Conservation (phyloP, 768 basidiomycete genomes). For the Sarcomyxa edulis region DNA sequence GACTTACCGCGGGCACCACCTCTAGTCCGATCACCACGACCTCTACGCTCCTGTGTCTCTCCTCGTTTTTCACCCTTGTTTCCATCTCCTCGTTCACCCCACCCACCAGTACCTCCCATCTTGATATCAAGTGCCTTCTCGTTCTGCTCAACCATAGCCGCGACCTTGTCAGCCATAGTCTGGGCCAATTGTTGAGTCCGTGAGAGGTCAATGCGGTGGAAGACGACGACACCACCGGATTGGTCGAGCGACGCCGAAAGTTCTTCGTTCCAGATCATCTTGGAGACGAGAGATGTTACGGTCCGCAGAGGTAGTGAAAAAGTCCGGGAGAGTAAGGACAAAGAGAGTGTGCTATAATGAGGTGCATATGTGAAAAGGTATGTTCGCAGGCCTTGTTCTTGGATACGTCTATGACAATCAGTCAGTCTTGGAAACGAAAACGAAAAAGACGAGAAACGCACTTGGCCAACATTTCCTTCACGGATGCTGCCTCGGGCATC, state of each 20-base stretch:
- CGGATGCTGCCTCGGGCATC: conserved; percentile 82
- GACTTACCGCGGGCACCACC: conserved; percentile 54
- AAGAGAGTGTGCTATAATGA: conserved; percentile 87
- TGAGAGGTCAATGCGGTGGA: conserved; percentile 87
- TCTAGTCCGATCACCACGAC: conserved; percentile 65
- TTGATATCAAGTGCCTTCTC: conserved; percentile 86
- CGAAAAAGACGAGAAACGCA: conserved; percentile 30
- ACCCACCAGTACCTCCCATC: conserved; percentile 60
- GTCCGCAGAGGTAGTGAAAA: conserved; percentile 78
- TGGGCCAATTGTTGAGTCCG: conserved; percentile 89
- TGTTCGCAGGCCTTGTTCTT: conserved; percentile 94
- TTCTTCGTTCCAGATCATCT: conserved; percentile 99
- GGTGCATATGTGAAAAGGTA: conserved; percentile 98
- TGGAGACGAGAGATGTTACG: conserved; percentile 89
- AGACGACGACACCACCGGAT: conserved; percentile 83
- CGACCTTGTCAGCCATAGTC: conserved; percentile 83
- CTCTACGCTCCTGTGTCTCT: conserved; percentile 71
- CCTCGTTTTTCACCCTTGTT: conserved; percentile 74
- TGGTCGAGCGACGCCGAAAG: conserved; percentile 91
- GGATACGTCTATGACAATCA: conserved; percentile 74
- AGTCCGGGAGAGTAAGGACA: conserved; percentile 80
- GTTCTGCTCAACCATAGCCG: conserved; percentile 83
- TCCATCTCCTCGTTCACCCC: conserved; percentile 67
- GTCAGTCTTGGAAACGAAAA: conserved; percentile 4
- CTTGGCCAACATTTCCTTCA: conserved; percentile 96